phyloP scores from a whole-genome alignment of 2,329 filamentous ascomycete genomes.

The Colletotrichum karsti region DNA sequence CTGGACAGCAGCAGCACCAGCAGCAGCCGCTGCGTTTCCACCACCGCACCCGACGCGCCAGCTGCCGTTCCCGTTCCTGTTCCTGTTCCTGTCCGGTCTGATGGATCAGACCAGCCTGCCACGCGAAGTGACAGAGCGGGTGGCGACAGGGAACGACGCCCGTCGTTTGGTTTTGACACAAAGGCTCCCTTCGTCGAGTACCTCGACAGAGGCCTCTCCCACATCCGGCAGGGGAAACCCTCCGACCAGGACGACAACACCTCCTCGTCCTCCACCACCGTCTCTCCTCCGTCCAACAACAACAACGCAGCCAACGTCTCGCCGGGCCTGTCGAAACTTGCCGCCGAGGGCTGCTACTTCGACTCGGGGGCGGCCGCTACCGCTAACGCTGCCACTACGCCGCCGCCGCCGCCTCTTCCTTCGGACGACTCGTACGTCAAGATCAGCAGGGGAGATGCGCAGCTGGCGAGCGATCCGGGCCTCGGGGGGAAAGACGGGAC shows the following conservation, averaged over 20 bases:
- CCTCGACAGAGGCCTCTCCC: slow-evolving; percentile 54
- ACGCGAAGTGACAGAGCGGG: slow-evolving; percentile 1
- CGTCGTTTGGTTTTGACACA: slow-evolving; percentile 41
- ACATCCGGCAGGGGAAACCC: slow-evolving; percentile 45
- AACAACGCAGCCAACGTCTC: slow-evolving; percentile 28
- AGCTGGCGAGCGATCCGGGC: slow-evolving; percentile 16
- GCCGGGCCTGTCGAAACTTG: slow-evolving; percentile 40
- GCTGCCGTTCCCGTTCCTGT: not conserved
- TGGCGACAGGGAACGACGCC: not conserved
- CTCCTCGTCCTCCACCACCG: not conserved
- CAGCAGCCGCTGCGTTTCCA: slow-evolving; percentile 13
- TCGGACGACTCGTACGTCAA: slow-evolving; percentile 30
- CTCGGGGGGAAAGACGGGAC: slow-evolving; percentile 22
- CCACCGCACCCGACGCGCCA: slow-evolving; percentile 1
- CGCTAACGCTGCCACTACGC: not conserved
- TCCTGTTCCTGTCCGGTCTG: slow-evolving; percentile 35
- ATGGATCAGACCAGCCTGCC: not conserved
- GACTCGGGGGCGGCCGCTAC: slow-evolving; percentile 27
- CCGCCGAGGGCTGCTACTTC: slow-evolving; percentile 36
- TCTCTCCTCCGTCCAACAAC: slow-evolving; percentile 1
- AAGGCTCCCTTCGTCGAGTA: slow-evolving; percentile 58
- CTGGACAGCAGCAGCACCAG: slow-evolving; percentile 42
- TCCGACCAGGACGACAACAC: not conserved
- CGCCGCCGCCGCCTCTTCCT: too few relatives aligned
- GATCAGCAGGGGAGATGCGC: slow-evolving; percentile 32